These are phyloP conservation scores for Perilla frutescens DNA, from an alignment of 257 asterid species.

Conservation along the genomic window DNA sequence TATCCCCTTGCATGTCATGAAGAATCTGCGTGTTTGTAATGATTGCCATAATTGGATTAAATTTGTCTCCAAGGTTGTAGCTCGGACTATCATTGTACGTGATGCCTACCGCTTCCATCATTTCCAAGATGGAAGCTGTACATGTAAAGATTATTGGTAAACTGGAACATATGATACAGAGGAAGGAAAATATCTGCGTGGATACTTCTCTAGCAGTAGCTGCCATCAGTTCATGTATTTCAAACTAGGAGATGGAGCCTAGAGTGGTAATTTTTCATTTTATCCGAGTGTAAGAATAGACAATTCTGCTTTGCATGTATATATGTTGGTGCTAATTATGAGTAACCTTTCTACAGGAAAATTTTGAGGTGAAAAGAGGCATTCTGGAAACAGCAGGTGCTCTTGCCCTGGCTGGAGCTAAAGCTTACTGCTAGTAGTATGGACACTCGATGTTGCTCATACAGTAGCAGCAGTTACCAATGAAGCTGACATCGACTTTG, in stretches of 20 bases:
- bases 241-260: slow-evolving; percentile 18
- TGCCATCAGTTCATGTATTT: neutral
- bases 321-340: slow-evolving; percentile 14
- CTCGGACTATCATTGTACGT: slow-evolving; percentile 66
- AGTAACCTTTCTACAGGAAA: slow-evolving; percentile 51
- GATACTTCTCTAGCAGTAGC: neutral
- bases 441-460: too few relatives aligned
- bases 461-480: too few relatives aligned
- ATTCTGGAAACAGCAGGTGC: too few relatives aligned
- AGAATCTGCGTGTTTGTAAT: slow-evolving; percentile 82
- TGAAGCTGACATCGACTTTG: too few relatives aligned
- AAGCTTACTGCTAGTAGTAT: too few relatives aligned
- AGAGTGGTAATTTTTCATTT: neutral
- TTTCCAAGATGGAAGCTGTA: slow-evolving; percentile 73
- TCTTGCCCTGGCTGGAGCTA: too few relatives aligned
- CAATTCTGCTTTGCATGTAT: neutral
- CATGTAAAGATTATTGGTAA: slow-evolving; percentile 87
- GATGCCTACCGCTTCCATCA: slow-evolving; percentile 93
- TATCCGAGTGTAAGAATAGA: neutral
- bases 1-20: slow-evolving; percentile 77
- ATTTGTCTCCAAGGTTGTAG: slow-evolving; percentile 55
- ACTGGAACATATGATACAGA: slow-evolving; percentile 26
- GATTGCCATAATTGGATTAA: slow-evolving; percentile 92
- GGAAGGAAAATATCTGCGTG: slow-evolving; percentile 28
- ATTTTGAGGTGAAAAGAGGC: slow-evolving; percentile 79